Evolutionary conservation across 805 yeast species (phyloP).

Genomic region (Lipomyces orientalis): DNA sequence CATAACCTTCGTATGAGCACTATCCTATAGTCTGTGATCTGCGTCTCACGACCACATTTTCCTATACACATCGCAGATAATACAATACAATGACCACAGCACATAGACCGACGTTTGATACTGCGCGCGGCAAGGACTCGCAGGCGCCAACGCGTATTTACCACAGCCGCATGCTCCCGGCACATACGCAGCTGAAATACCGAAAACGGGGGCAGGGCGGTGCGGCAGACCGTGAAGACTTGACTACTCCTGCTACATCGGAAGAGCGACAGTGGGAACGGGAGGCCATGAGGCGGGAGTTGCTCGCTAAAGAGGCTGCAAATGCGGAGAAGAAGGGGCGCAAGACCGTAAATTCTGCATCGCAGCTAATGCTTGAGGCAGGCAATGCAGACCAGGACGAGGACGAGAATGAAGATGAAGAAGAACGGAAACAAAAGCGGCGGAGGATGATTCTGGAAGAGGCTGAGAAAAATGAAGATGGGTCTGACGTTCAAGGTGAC

Average conservation of each 20-base stretch:
- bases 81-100: constrained; percentile 66
- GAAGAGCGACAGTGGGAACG: constrained; percentile 30
- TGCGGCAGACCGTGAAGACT: constrained; percentile 38
- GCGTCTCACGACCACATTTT: neutral
- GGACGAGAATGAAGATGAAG: constrained; percentile 22
- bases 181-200: constrained; percentile 59
- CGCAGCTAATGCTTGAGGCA: constrained; percentile 22
- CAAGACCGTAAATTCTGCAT: neutral
- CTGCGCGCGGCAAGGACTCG: constrained; percentile 61
- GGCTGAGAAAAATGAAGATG: constrained; percentile 26
- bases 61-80: neutral
- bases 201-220: constrained; percentile 49
- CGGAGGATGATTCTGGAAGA: constrained; percentile 35
- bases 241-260: constrained; percentile 17
- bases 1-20: no score
- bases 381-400: constrained; percentile 12
- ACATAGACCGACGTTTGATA: constrained; percentile 71
- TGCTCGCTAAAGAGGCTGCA: constrained; percentile 39
- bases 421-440: constrained; percentile 24
- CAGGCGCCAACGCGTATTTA: constrained; percentile 53
- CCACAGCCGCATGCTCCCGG: constrained; percentile 61
- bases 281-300: constrained; percentile 40
- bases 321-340: constrained; percentile 33
- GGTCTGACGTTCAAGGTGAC: constrained; percentile 16
- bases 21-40: no score